A percentile compares a stretch with the other conserved stretches of the same genome.
These are phyloP conservation scores for Flaveria robusta DNA, from an alignment of 129 eudicot species.

Conservation along the genomic window DNA sequence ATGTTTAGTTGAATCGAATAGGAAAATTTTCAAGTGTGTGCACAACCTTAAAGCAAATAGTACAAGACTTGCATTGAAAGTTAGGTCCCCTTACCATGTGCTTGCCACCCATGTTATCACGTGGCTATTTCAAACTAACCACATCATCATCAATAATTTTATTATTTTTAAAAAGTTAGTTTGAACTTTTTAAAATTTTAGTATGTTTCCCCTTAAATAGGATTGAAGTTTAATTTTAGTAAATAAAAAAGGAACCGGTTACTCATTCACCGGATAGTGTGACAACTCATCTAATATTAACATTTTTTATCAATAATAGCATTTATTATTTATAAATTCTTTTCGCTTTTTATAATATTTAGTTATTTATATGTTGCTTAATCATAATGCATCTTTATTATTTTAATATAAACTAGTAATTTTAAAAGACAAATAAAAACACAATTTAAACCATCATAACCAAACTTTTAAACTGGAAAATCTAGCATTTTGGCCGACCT, in stretches of 20 bases:
- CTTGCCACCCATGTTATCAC: conserved; percentile 35
- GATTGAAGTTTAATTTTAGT: background rate
- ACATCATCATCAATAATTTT: background rate
- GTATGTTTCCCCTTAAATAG: background rate
- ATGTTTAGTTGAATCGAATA: background rate
- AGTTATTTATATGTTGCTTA: too few relatives aligned
- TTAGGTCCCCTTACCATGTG: conserved; percentile 31
- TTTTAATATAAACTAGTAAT: too few relatives aligned
- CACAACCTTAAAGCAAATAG: background rate
- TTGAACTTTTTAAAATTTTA: too few relatives aligned
- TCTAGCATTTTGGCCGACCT: too few relatives aligned
- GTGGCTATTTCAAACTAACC: conserved; percentile 30
- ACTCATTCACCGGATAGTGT: too few relatives aligned
- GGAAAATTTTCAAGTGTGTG: background rate
- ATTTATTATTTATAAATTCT: too few relatives aligned
- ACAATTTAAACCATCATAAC: too few relatives aligned
- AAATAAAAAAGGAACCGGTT: background rate
- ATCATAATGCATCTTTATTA: too few relatives aligned
- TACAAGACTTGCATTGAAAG: conserved; percentile 17
- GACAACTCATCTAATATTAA: background rate
- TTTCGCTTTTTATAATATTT: too few relatives aligned
- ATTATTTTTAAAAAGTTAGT: background rate
- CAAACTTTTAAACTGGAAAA: too few relatives aligned
- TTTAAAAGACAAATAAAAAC: too few relatives aligned
- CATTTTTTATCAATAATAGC: too few relatives aligned